A percentile compares a stretch with the other conserved stretches of the same genome.
Evolutionary conservation across 352 stramenopile genomes (phyloP).

Genomic region (Phytopythium helicoides): DNA sequence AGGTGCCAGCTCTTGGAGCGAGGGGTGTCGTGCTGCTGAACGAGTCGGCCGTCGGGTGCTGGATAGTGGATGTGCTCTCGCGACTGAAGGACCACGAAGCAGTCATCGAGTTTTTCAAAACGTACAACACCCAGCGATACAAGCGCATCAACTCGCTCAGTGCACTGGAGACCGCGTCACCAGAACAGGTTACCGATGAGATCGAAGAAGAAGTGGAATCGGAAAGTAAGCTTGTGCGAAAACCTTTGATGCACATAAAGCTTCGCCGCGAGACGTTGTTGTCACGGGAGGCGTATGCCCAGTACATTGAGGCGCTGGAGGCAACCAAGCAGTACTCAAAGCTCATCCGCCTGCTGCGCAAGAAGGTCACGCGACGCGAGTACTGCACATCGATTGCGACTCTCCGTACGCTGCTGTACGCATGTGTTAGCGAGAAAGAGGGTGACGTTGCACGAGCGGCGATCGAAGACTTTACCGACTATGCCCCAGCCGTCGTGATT

Average conservation of each 20-base stretch:
- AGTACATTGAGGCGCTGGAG: constrained; percentile 27
- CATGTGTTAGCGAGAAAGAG: constrained; percentile 28
- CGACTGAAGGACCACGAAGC: not conserved
- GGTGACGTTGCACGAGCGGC: constrained; percentile 23
- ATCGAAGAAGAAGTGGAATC: not conserved
- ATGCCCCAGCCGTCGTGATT: constrained; percentile 21
- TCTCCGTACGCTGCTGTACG: constrained; percentile 25
- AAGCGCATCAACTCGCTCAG: not conserved
- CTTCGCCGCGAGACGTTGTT: constrained; percentile 12
- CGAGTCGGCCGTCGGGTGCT: constrained; percentile 20
- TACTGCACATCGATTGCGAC: constrained; percentile 23
- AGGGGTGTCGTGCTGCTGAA: constrained; percentile 26
- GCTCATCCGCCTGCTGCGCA: constrained; percentile 27
- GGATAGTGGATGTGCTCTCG: not conserved
- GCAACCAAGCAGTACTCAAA: constrained; percentile 23
- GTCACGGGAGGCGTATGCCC: constrained; percentile 13
- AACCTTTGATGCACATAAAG: not conserved
- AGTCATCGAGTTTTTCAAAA: constrained; percentile 26
- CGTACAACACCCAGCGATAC: constrained; percentile 24
- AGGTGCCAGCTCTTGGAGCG: not conserved
- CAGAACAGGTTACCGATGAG: too few species aligned
- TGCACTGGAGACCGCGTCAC: too few species aligned
- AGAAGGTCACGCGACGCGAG: constrained; percentile 18
- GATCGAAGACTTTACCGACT: constrained; percentile 25
- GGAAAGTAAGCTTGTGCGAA: not conserved